These are phyloP conservation scores for Evernia prunastri DNA, from an alignment of 495 filamentous ascomycete species.

Conservation along the genomic window DNA sequence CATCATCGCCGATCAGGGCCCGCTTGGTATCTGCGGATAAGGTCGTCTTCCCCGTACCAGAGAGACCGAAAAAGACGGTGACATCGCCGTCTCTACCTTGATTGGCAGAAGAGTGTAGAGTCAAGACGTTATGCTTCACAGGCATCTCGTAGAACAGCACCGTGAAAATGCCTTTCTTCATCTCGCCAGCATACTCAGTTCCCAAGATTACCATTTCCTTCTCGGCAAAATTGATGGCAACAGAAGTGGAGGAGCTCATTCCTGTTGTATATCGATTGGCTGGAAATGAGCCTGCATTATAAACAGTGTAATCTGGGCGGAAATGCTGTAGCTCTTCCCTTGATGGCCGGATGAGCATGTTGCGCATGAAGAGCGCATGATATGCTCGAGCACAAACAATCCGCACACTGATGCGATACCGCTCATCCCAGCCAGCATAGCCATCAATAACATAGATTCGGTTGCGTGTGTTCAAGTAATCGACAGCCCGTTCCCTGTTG, in stretches of 20 bases:
- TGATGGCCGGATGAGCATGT: conserved; percentile 96
- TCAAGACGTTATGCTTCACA: conserved; percentile 97
- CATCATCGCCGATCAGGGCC: conserved; percentile 93
- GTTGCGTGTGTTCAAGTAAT: conserved; percentile 97
- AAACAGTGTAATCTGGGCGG: conserved; percentile 98
- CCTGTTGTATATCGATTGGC: conserved; percentile 97
- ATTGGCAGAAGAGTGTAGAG: conserved; percentile 91
- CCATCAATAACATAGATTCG: conserved; percentile 98
- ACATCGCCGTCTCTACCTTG: conserved; percentile 84
- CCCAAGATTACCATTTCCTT: conserved; percentile 98
- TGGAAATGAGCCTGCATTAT: conserved; percentile 97
- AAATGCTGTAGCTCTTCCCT: conserved; percentile 89
- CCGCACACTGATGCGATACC: conserved; percentile 94
- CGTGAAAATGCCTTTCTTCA: conserved; percentile 99
- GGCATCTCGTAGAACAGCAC: conserved; percentile 99
- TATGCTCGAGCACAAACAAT: conserved; percentile 98
- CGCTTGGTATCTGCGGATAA: conserved; percentile 95
- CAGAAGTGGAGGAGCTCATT: conserved; percentile 92
- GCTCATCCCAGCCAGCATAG: conserved; percentile 96
- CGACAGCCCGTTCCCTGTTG: conserved; percentile 96
- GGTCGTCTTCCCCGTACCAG: conserved; percentile 97
- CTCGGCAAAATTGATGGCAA: conserved; percentile 81
- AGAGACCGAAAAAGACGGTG: conserved; percentile 98
- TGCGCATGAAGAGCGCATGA: conserved; percentile 99
- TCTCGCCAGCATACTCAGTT: conserved; percentile 98